A percentile compares a stretch with the other conserved stretches of the same genome.
These are phyloP conservation scores for Hemileia vastatrix DNA, from an alignment of 1,284 basidiomycete species.

Conservation along the genomic window DNA sequence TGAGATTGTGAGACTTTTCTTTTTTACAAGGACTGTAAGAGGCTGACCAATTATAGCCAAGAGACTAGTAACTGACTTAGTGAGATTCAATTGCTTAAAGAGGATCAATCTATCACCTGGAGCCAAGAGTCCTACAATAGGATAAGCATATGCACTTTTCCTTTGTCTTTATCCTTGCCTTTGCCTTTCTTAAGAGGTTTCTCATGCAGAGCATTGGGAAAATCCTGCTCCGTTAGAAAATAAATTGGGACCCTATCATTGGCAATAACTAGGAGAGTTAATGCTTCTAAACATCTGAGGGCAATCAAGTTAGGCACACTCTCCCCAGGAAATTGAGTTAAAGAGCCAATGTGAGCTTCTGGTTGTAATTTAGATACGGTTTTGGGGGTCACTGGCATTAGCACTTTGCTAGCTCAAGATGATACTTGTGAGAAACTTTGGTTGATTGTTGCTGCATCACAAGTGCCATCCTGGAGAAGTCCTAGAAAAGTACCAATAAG, in stretches of 20 bases:
- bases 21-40: slow-evolving; percentile 47
- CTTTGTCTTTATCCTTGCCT: slow-evolving; percentile 68
- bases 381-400: slow-evolving; percentile 55
- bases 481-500: slow-evolving; percentile 83
- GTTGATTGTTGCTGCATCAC: slow-evolving; percentile 81
- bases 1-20: too few relatives aligned
- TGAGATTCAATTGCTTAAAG: slow-evolving; percentile 72
- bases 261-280: slow-evolving; percentile 69
- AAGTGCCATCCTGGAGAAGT: slow-evolving; percentile 88
- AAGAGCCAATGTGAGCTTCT: too few relatives aligned
- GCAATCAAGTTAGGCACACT: slow-evolving; percentile 80
- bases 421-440: slow-evolving; percentile 88
- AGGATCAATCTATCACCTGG: slow-evolving; percentile 73
- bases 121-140: slow-evolving; percentile 72
- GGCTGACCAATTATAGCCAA: slow-evolving; percentile 77
- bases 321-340: slow-evolving; percentile 63
- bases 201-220: slow-evolving; percentile 62
- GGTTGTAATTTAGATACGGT: slow-evolving; percentile 61
- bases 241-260: slow-evolving; percentile 75
- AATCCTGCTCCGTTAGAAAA: slow-evolving; percentile 87
- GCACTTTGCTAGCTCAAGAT: slow-evolving; percentile 58
- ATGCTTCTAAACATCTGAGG: slow-evolving; percentile 78
- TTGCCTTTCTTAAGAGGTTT: slow-evolving; percentile 69
- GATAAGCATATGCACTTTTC: too few relatives aligned
- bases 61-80: slow-evolving; percentile 77